Conservation (phyloP, 2,329 filamentous ascomycete genomes). For the Beauveria caledonica region DNA sequence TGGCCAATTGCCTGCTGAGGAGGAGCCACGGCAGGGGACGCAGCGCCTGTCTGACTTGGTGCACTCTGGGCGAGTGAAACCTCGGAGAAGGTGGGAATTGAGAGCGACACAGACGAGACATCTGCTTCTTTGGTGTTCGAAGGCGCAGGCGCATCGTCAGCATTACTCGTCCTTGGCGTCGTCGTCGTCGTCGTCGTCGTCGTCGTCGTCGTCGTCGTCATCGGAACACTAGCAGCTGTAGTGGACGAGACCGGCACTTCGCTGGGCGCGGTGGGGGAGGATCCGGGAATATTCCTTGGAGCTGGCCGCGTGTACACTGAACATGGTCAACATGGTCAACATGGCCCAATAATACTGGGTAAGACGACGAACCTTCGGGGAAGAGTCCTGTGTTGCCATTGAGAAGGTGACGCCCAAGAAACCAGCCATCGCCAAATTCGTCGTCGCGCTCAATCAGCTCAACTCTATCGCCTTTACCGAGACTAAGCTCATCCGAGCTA, state of each 20-base stretch:
- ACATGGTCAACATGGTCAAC: conserved; percentile 20
- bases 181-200: conserved; percentile 12
- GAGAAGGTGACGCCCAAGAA: conserved; percentile 63
- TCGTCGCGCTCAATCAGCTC: conserved; percentile 79
- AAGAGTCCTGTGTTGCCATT: conserved; percentile 73
- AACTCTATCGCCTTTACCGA: conserved; percentile 76
- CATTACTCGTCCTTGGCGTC: background rate
- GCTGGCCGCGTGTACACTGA: conserved; percentile 54
- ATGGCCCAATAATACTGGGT: background rate
- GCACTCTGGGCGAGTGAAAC: conserved; percentile 15
- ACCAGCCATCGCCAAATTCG: conserved; percentile 85
- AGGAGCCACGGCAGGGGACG: conserved; percentile 26
- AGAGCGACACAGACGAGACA: conserved; percentile 19
- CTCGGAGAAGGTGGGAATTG: conserved; percentile 21
- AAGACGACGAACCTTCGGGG: conserved; percentile 58
- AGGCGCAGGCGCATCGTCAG: conserved; percentile 17
- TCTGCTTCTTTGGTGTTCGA: conserved; percentile 9
- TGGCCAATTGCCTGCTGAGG: conserved; percentile 29
- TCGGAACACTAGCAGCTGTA: conserved; percentile 12
- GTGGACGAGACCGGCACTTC: background rate
- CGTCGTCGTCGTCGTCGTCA: conserved; percentile 6
- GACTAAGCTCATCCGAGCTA: conserved; percentile 84
- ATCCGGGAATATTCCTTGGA: conserved; percentile 34
- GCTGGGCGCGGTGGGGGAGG: conserved; percentile 14
- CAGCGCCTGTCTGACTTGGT: conserved; percentile 21